These are phyloP conservation scores for Cystobasidium slooffiae DNA, from an alignment of 1,284 basidiomycete genomes.

Conservation along the genomic window DNA sequence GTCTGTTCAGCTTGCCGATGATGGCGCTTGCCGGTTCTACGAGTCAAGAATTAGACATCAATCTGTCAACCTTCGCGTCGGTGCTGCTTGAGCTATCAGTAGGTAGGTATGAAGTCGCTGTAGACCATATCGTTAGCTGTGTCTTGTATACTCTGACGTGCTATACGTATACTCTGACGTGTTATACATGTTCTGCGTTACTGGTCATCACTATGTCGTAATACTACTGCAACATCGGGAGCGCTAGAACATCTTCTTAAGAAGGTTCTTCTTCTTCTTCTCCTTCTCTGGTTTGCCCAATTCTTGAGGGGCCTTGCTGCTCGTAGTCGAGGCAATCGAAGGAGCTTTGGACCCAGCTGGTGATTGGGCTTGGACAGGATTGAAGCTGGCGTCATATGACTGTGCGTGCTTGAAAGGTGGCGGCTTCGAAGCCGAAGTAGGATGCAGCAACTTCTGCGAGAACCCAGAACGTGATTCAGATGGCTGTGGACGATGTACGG, in stretches of 20 bases:
- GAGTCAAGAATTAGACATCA: no score
- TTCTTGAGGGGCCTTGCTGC: neutral
- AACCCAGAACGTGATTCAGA: conserved; percentile 4
- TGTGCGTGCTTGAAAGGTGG: conserved; percentile 19
- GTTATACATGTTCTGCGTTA: no score
- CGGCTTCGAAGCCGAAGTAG: conserved; percentile 8
- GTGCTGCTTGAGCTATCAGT: no score
- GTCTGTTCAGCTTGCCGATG: no score
- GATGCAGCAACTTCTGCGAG: conserved; percentile 9
- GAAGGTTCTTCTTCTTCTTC: conserved; percentile 44
- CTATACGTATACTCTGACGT: no score
- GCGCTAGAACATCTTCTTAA: conserved; percentile 36
- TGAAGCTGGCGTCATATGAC: conserved; percentile 39
- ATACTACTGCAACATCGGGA: no score
- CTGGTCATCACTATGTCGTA: no score
- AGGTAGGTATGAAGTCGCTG: no score
- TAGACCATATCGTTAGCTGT: no score
- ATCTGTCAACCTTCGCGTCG: no score
- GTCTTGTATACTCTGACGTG: no score
- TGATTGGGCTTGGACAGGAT: conserved; percentile 6
- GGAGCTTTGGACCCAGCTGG: conserved; percentile 29
- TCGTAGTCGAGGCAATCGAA: conserved; percentile 31
- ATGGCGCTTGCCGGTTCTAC: no score
- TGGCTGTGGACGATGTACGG: neutral
- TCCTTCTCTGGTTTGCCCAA: conserved; percentile 33